Evolutionary conservation across 2,329 filamentous ascomycete genomes (phyloP).

Genomic region (Nemania sp.): DNA sequence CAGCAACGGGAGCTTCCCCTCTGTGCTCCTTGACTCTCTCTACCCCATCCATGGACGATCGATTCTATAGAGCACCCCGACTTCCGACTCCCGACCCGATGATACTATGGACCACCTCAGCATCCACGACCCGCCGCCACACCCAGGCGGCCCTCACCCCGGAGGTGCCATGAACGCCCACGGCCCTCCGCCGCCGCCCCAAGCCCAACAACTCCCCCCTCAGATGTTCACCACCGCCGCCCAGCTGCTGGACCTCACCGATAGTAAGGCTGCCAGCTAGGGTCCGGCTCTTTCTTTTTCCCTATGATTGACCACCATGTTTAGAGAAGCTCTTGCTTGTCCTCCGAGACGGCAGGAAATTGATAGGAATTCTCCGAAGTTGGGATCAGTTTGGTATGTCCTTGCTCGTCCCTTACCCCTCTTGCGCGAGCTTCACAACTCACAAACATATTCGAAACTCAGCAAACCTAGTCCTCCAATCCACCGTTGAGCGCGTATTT

Average conservation of each 20-base stretch:
- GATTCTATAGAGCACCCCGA: conserved; percentile 16
- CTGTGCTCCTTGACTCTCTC: conserved; percentile 1
- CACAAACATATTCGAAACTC: conserved; percentile 34
- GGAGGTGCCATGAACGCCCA: conserved; percentile 31
- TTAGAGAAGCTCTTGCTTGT: conserved; percentile 94
- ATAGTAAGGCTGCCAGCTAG: conserved; percentile 75
- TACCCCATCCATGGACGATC: conserved; percentile 47
- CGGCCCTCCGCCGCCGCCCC: conserved; percentile 52
- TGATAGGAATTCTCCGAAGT: conserved; percentile 90
- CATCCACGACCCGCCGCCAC: conserved; percentile 61
- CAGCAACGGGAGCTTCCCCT: conserved; percentile 21
- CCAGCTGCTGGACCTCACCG: conserved; percentile 93
- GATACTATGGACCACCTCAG: conserved; percentile 66
- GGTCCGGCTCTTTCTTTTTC: conserved; percentile 23
- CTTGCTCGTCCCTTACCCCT: background rate
- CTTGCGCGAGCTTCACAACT: background rate
- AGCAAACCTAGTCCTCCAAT: conserved; percentile 96
- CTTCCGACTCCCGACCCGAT: conserved; percentile 42
- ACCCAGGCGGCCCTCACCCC: conserved; percentile 53
- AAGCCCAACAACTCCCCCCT: conserved; percentile 77
- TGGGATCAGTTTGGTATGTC: conserved; percentile 97
- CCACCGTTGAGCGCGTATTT: conserved; percentile 90
- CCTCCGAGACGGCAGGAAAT: conserved; percentile 91
- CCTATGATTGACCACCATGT: conserved; percentile 45
- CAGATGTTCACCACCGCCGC: conserved; percentile 99